Evolutionary conservation across 306 rosid genomes (phyloP).

Genomic region (Aeschynomene evenia): DNA sequence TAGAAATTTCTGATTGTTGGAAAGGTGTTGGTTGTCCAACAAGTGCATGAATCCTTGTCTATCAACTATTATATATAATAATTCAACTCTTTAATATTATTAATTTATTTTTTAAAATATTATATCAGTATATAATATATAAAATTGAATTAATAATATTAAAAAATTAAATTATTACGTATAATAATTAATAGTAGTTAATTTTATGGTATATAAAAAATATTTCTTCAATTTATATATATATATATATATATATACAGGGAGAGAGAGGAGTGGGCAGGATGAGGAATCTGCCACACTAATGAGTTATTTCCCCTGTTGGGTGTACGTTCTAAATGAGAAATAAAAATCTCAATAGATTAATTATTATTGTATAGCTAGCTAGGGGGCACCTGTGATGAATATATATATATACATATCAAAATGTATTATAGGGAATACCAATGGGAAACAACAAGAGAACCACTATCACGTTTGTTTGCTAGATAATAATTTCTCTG

Average conservation of each 20-base stretch:
- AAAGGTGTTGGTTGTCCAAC: slow-evolving; percentile 52
- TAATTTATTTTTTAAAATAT: no score
- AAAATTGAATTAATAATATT: no score
- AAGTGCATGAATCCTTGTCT: slow-evolving; percentile 53
- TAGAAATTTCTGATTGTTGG: slow-evolving; percentile 15
- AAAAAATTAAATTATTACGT: no score
- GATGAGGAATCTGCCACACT: slow-evolving; percentile 40
- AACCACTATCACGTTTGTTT: background rate
- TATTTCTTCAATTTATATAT: no score
- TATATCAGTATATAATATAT: no score
- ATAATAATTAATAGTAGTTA: no score
- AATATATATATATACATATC: no score
- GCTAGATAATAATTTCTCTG: background rate
- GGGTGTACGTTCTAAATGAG: background rate
- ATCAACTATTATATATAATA: no score
- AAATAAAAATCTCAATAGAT: slow-evolving; percentile 14
- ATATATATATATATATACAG: no score
- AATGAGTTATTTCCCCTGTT: slow-evolving; percentile 3
- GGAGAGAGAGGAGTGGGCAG: slow-evolving; percentile 30
- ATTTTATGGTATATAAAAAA: no score
- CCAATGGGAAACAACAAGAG: background rate
- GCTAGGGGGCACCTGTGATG: background rate
- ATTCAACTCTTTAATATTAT: no score
- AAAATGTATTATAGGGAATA: background rate
- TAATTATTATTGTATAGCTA: no score